Evolutionary conservation across 1,284 basidiomycete species (phyloP).

Genomic region (Fomes fomentarius): DNA sequence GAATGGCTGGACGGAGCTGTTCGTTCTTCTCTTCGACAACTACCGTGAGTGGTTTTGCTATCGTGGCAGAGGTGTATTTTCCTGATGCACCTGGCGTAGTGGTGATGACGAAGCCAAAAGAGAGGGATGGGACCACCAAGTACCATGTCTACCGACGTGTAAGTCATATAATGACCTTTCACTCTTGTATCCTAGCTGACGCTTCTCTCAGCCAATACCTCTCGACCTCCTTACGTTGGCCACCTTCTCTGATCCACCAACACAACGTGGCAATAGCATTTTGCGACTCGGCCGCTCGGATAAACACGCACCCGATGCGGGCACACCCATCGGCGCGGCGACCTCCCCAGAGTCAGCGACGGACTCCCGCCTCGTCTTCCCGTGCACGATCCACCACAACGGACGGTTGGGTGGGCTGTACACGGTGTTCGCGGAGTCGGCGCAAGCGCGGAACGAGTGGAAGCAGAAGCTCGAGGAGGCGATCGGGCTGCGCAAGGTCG

Average conservation of each 20-base stretch:
- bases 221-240: slow-evolving; percentile 83
- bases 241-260: slow-evolving; percentile 78
- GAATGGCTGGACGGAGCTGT: slow-evolving; percentile 85
- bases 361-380: slow-evolving; percentile 77
- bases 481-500: slow-evolving; percentile 80
- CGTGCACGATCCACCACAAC: slow-evolving; percentile 84
- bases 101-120: slow-evolving; percentile 85
- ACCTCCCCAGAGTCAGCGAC: slow-evolving; percentile 48
- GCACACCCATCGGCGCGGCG: slow-evolving; percentile 39
- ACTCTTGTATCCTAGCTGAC: not conserved
- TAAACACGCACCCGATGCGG: slow-evolving; percentile 39
- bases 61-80: not conserved
- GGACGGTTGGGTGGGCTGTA: slow-evolving; percentile 83
- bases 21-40: slow-evolving; percentile 90
- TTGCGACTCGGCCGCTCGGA: slow-evolving; percentile 43
- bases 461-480: slow-evolving; percentile 89
- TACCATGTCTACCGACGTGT: slow-evolving; percentile 83
- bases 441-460: slow-evolving; percentile 83
- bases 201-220: slow-evolving; percentile 73
- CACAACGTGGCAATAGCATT: slow-evolving; percentile 65
- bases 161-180: slow-evolving; percentile 29
- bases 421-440: slow-evolving; percentile 84
- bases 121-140: slow-evolving; percentile 72
- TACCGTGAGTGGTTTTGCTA: slow-evolving; percentile 63
- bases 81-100: slow-evolving; percentile 51